Percentiles rank a stretch among this genome's conserved stretches.
Conservation (phyloP, 2,329 filamentous ascomycete species). For the Lecanoromycetidae sp. region DNA sequence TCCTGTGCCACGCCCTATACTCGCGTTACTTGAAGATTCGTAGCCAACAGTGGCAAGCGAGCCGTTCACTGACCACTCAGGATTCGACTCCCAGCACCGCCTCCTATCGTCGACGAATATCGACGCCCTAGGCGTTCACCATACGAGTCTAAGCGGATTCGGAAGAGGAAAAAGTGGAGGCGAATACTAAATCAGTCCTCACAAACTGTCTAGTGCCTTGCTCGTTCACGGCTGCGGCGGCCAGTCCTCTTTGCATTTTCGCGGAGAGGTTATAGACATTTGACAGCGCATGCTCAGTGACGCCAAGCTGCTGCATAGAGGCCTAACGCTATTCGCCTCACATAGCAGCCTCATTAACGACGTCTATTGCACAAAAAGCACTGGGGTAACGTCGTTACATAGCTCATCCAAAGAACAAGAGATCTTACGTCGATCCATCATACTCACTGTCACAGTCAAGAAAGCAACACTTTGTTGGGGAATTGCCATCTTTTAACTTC, state of each 20-base stretch:
- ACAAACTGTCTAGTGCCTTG: constrained; percentile 9
- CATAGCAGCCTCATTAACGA: constrained; percentile 2
- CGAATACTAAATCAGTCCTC: constrained; percentile 1
- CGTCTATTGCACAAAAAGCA: neutral
- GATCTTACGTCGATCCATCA: neutral
- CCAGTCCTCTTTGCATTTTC: constrained; percentile 1
- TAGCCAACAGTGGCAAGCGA: neutral
- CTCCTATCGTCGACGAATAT: neutral
- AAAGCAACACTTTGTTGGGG: constrained; percentile 1
- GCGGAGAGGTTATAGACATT: constrained; percentile 1
- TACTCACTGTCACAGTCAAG: neutral
- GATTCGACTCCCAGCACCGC: constrained; percentile 4
- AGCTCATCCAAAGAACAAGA: constrained; percentile 6
- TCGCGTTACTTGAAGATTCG: constrained; percentile 7
- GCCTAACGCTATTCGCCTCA: constrained; percentile 17
- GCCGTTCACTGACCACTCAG: constrained; percentile 1
- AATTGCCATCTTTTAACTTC: constrained; percentile 3
- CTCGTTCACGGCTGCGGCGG: too few species aligned
- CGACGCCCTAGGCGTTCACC: neutral
- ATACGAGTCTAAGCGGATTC: neutral
- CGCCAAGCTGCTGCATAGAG: constrained; percentile 17
- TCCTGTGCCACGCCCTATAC: constrained; percentile 1
- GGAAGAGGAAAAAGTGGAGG: constrained; percentile 6
- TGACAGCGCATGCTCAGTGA: constrained; percentile 17
- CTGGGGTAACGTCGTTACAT: neutral